phyloP scores from a whole-genome alignment of 2,329 filamentous ascomycete genomes.

The Scedosporium boydii region DNA sequence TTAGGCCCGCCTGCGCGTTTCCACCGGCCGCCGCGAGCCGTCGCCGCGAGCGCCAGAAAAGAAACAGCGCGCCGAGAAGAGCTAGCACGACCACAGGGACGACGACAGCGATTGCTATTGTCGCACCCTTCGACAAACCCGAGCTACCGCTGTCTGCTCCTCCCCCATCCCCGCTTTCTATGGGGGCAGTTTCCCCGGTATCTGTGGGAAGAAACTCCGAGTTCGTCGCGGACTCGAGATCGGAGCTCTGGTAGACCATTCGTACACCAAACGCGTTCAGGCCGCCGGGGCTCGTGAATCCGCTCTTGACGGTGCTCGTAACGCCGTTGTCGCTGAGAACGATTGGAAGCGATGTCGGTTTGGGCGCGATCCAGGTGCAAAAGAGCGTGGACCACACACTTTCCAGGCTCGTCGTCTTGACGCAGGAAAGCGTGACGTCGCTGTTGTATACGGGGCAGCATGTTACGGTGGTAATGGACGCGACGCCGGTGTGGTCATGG shows the following conservation, averaged over 20 bases:
- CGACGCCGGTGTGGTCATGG: slow-evolving; percentile 15
- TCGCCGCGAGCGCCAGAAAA: slow-evolving; percentile 19
- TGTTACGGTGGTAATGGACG: slow-evolving; percentile 22
- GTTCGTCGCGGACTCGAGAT: slow-evolving; percentile 12
- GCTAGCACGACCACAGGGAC: slow-evolving; percentile 19
- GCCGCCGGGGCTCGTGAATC: slow-evolving; percentile 15
- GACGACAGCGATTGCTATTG: slow-evolving; percentile 19
- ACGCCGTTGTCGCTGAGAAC: slow-evolving; percentile 15
- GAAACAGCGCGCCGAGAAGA: slow-evolving; percentile 14
- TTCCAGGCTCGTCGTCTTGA: slow-evolving; percentile 14
- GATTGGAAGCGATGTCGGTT: slow-evolving; percentile 14
- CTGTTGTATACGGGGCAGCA: slow-evolving; percentile 21
- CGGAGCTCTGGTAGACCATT: slow-evolving; percentile 24
- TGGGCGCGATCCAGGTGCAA: slow-evolving; percentile 23
- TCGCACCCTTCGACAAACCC: slow-evolving; percentile 15
- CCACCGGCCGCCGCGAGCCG: not conserved
- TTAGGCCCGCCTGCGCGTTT: not conserved
- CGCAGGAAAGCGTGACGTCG: slow-evolving; percentile 19
- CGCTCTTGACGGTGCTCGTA: slow-evolving; percentile 13
- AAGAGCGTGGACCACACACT: slow-evolving; percentile 17
- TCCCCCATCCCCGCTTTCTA: not conserved
- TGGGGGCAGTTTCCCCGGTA: slow-evolving; percentile 1
- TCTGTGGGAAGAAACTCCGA: not conserved
- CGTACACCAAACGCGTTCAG: slow-evolving; percentile 24
- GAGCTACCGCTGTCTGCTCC: not conserved